These are phyloP conservation scores for Cercospora sp. DNA, from an alignment of 2,329 filamentous ascomycete genomes.

Conservation along the genomic window DNA sequence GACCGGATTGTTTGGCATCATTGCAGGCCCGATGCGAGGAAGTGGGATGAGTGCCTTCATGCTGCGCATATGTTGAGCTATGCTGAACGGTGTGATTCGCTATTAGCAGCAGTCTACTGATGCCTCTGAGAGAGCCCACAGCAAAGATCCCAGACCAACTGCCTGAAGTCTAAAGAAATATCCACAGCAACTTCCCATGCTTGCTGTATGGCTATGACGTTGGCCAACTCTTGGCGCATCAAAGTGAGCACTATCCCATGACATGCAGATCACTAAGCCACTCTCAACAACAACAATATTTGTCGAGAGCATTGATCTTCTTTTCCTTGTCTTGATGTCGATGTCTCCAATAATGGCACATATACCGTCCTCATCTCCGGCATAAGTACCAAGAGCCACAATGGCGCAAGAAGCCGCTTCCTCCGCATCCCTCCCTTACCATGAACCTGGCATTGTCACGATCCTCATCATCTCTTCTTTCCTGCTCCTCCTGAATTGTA, in stretches of 20 bases:
- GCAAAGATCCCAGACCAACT: background rate
- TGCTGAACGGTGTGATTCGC: background rate
- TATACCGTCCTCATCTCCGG: background rate
- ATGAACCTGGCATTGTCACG: conserved; percentile 49
- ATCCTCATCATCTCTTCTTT: conserved; percentile 65
- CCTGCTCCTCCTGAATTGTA: conserved; percentile 42
- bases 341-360: background rate
- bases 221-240: background rate
- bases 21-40: background rate
- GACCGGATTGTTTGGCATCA: background rate
- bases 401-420: background rate
- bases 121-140: too few relatives aligned
- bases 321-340: background rate
- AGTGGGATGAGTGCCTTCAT: background rate
- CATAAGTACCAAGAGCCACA: background rate
- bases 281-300: background rate
- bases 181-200: background rate
- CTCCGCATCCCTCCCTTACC: conserved; percentile 26
- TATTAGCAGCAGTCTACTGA: too few relatives aligned
- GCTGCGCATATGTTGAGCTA: background rate
- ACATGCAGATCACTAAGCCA: background rate
- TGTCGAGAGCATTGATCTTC: too few relatives aligned
- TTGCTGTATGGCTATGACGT: background rate
- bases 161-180: background rate
- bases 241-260: background rate